A percentile compares a stretch with the other conserved stretches of the same genome.
These are phyloP conservation scores for Hemileia vastatrix DNA, from an alignment of 1,284 basidiomycete species.

Conservation along the genomic window DNA sequence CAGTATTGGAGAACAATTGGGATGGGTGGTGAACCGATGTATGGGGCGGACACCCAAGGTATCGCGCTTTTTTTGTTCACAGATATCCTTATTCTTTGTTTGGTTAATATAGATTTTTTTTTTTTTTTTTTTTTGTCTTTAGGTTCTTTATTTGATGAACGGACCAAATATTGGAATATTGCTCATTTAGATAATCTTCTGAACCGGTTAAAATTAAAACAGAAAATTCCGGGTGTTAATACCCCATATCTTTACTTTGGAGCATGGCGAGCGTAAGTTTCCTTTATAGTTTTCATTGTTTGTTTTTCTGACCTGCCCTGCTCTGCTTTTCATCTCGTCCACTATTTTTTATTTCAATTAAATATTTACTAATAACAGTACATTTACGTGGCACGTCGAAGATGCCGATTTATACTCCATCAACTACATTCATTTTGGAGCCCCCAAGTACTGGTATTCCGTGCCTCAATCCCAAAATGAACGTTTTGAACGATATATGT, in stretches of 20 bases:
- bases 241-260: conserved; percentile 97
- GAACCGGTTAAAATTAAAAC: conserved; percentile 62
- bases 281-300: conserved; percentile 27
- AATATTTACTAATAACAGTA: not conserved
- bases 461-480: conserved; percentile 73
- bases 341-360: not conserved
- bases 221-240: conserved; percentile 78
- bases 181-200: conserved; percentile 78
- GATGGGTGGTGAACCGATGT: conserved; percentile 81
- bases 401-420: conserved; percentile 82
- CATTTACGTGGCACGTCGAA: conserved; percentile 93
- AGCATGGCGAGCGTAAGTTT: conserved; percentile 84
- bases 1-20: conserved; percentile 87
- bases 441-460: conserved; percentile 92
- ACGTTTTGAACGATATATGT: conserved; percentile 70
- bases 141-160: conserved; percentile 73
- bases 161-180: conserved; percentile 83
- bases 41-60: conserved; percentile 91
- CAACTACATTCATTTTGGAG: conserved; percentile 98
- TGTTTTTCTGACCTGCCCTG: not conserved
- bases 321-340: not conserved
- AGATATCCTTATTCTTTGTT: not conserved
- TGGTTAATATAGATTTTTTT: conserved; percentile 1
- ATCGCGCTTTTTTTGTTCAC: conserved; percentile 11
- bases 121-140: conserved; percentile 16